phyloP scores from a whole-genome alignment of 139 green algal genomes.

The Volvox reticuliferus region DNA sequence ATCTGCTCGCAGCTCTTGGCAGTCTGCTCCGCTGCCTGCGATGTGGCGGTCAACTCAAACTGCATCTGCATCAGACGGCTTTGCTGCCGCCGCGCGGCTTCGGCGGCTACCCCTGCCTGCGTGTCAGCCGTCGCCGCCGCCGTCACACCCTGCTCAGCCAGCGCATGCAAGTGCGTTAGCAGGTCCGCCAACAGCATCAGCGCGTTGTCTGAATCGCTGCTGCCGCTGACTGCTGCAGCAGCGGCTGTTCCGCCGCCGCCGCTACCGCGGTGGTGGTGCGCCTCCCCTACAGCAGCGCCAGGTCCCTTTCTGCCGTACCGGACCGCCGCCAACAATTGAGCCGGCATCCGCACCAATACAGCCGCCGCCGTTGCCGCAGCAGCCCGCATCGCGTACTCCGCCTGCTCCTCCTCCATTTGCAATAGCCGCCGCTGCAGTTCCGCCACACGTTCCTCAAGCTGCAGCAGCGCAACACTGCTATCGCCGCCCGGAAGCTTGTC shows the following conservation, averaged over 20 bases:
- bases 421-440: not conserved
- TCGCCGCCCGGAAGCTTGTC: not conserved
- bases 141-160: not conserved
- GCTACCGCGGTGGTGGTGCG: not conserved
- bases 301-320: not conserved
- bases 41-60: not conserved
- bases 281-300: not conserved
- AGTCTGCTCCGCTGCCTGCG: not conserved
- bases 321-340: not conserved
- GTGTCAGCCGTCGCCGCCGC: not conserved
- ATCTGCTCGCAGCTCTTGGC: not conserved
- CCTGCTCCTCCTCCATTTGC: not conserved
- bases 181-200: conserved; percentile 7
- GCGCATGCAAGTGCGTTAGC: not conserved
- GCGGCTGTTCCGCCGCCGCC: not conserved
- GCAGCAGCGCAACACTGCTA: not conserved
- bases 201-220: not conserved
- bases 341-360: conserved; percentile 1
- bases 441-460: not conserved
- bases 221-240: not conserved
- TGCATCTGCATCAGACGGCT: not conserved
- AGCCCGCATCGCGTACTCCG: not conserved
- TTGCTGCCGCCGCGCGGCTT: not conserved
- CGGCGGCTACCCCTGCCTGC: not conserved
- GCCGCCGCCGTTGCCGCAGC: not conserved